Conservation (phyloP, 2,329 filamentous ascomycete species). For the Chaetothyriales sp. region DNA sequence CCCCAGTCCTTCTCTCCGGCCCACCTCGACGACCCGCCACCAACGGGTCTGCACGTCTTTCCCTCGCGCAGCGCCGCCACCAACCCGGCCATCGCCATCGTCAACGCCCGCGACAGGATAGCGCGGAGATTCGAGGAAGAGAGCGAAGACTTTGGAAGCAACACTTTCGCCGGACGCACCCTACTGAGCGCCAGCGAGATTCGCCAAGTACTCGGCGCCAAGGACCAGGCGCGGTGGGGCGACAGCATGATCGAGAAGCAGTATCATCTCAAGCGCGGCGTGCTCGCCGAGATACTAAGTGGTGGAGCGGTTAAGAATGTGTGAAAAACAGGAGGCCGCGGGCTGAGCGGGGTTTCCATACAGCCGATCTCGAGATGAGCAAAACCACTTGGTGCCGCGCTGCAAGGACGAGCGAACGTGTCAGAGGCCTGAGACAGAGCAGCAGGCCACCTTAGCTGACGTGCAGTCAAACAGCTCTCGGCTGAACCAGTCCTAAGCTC, state of each 20-base stretch:
- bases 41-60: constrained; percentile 26
- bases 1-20: constrained; percentile 41
- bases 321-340: constrained; percentile 3
- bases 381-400: no score
- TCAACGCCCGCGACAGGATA: constrained; percentile 39
- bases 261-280: constrained; percentile 32
- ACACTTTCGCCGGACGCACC: constrained; percentile 27
- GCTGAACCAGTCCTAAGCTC: no score
- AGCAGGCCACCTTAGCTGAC: no score
- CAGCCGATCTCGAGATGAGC: no score
- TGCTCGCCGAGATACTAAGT: constrained; percentile 22
- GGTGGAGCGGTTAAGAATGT: constrained; percentile 11
- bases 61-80: constrained; percentile 20
- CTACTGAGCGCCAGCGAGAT: constrained; percentile 39
- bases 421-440: no score
- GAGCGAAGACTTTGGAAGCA: constrained; percentile 34
- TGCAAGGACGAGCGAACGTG: no score
- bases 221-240: constrained; percentile 29
- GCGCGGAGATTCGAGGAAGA: constrained; percentile 42
- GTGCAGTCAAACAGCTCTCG: no score
- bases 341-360: no score
- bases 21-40: constrained; percentile 20
- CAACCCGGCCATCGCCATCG: constrained; percentile 43
- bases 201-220: constrained; percentile 35
- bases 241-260: constrained; percentile 30